Evolutionary conservation across 2,329 filamentous ascomycete species (phyloP).

Genomic region (Neurospora crassa): DNA sequence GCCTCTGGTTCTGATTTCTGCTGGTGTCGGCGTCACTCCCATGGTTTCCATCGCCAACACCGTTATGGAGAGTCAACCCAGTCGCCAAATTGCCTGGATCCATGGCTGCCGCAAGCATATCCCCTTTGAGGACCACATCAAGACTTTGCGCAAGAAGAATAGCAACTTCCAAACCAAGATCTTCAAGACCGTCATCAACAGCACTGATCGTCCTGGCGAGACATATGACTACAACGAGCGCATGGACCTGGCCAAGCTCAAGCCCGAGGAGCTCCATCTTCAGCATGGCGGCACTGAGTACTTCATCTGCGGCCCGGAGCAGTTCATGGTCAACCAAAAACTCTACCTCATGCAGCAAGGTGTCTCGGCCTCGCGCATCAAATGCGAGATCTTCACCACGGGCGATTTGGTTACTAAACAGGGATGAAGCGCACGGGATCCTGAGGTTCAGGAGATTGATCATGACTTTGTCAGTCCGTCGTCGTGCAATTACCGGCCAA

Average conservation of each 20-base stretch:
- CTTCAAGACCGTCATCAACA: slow-evolving; percentile 39
- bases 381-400: slow-evolving; percentile 38
- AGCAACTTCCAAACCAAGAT: slow-evolving; percentile 32
- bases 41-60: slow-evolving; percentile 52
- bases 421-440: neutral
- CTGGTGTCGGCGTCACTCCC: slow-evolving; percentile 51
- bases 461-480: neutral
- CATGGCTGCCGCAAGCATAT: slow-evolving; percentile 44
- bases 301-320: slow-evolving; percentile 44
- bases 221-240: slow-evolving; percentile 35
- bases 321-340: slow-evolving; percentile 43
- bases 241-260: slow-evolving; percentile 37
- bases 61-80: slow-evolving; percentile 32
- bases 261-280: slow-evolving; percentile 31
- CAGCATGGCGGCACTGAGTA: slow-evolving; percentile 38
- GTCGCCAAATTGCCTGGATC: slow-evolving; percentile 47
- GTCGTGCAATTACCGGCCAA: neutral
- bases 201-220: slow-evolving; percentile 33
- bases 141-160: slow-evolving; percentile 28
- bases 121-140: slow-evolving; percentile 45
- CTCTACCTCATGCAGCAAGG: slow-evolving; percentile 31
- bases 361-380: slow-evolving; percentile 29
- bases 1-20: slow-evolving; percentile 52
- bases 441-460: neutral
- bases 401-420: slow-evolving; percentile 27